Percentiles rank a stretch among this genome's conserved stretches.
Evolutionary conservation across 805 yeast species (phyloP).

Genomic region (Kodamaea laetipori): DNA sequence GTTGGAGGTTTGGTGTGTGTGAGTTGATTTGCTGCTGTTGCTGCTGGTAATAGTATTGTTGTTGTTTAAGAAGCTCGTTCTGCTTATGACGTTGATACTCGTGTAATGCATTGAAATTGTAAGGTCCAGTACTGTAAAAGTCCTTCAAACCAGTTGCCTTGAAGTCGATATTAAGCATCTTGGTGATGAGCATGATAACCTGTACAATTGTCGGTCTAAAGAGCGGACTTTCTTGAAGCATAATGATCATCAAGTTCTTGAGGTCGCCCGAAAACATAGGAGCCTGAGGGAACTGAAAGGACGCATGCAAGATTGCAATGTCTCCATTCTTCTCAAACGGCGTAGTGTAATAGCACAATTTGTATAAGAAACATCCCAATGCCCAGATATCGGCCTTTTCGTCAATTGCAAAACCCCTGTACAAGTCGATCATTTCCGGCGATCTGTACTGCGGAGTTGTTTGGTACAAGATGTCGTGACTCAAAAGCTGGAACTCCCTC

Average conservation of each 20-base stretch:
- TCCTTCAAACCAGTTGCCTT: conserved; percentile 38
- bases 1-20: conserved; percentile 9
- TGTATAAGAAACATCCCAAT: conserved; percentile 85
- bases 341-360: conserved; percentile 87
- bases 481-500: conserved; percentile 71
- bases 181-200: conserved; percentile 65
- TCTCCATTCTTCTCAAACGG: conserved; percentile 92
- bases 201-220: conserved; percentile 87
- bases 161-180: conserved; percentile 44
- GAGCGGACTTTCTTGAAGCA: conserved; percentile 81
- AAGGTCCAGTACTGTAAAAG: conserved; percentile 53
- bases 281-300: conserved; percentile 69
- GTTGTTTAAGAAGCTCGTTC: conserved; percentile 36
- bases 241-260: conserved; percentile 71
- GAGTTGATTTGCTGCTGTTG: conserved; percentile 21
- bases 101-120: conserved; percentile 57
- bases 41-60: conserved; percentile 43
- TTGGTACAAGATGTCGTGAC: conserved; percentile 83
- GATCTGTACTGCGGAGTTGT: conserved; percentile 95
- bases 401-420: conserved; percentile 80
- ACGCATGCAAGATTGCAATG: conserved; percentile 81
- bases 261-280: conserved; percentile 74
- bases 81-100: conserved; percentile 48
- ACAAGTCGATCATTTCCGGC: conserved; percentile 94
- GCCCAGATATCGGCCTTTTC: conserved; percentile 98